Evolutionary conservation across 2,329 filamentous ascomycete genomes (phyloP).

Genomic region (Aspergillus udagawae): DNA sequence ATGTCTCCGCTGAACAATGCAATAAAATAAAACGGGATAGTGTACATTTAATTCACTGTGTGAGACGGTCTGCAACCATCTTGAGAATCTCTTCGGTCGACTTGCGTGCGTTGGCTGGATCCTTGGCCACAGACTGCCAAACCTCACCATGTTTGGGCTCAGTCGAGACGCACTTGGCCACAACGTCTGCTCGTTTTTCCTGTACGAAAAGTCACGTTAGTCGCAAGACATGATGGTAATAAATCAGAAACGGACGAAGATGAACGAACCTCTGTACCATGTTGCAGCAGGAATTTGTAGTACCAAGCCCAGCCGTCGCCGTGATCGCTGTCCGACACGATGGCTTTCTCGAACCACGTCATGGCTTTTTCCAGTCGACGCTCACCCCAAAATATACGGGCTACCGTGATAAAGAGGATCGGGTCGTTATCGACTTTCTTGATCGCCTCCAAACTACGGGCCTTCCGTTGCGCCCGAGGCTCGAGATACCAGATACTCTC

Average conservation of each 20-base stretch:
- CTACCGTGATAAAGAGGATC: constrained; percentile 82
- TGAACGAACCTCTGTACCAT: constrained; percentile 69
- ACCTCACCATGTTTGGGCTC: constrained; percentile 91
- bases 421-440: constrained; percentile 95
- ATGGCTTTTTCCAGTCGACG: constrained; percentile 88
- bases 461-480: constrained; percentile 84
- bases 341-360: constrained; percentile 95
- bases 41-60: constrained; percentile 5
- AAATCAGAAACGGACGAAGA: not conserved
- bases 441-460: constrained; percentile 86
- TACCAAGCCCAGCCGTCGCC: constrained; percentile 99
- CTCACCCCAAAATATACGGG: constrained; percentile 94
- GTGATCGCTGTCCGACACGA: constrained; percentile 77
- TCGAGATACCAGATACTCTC: constrained; percentile 97
- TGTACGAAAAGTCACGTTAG: constrained; percentile 17
- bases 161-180: constrained; percentile 73
- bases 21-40: not conserved
- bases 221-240: not conserved
- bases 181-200: constrained; percentile 83
- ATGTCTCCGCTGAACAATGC: not conserved
- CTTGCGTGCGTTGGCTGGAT: constrained; percentile 74
- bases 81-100: constrained; percentile 76
- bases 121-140: constrained; percentile 84
- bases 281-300: constrained; percentile 85
- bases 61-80: constrained; percentile 58